Percentiles rank a stretch among this genome's conserved stretches.
phyloP scores from a whole-genome alignment of 2,329 filamentous ascomycete genomes.

The Macroventuria anomochaeta region DNA sequence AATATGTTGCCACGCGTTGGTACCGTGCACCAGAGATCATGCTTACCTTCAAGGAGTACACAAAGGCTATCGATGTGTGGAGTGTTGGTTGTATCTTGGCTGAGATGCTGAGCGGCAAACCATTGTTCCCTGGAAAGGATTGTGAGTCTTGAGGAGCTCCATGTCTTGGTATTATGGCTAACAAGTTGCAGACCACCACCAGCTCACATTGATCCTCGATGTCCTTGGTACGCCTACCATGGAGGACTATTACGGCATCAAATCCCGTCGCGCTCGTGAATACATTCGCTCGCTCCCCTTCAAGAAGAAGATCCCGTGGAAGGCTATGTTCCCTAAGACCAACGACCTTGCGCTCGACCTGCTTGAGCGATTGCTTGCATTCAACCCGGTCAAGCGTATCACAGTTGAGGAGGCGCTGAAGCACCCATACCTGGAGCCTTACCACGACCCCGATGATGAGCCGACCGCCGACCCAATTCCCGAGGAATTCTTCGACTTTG shows the following conservation, averaged over 20 bases:
- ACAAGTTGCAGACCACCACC: conserved; percentile 79
- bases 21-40: conserved; percentile 99
- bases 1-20: conserved; percentile 99
- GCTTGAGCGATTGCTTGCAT: conserved; percentile 92
- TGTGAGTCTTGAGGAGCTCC: conserved; percentile 65
- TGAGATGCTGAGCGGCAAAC: conserved; percentile 99
- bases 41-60: conserved; percentile 99
- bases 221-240: conserved; percentile 98
- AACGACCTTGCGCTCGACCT: conserved; percentile 94
- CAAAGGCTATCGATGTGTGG: conserved; percentile 99
- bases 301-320: conserved; percentile 99
- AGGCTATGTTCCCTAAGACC: conserved; percentile 97
- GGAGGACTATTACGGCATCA: conserved; percentile 99
- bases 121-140: conserved; percentile 96
- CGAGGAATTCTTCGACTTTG: conserved; percentile 99
- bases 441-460: conserved; percentile 98
- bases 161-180: background rate
- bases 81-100: conserved; percentile 97
- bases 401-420: conserved; percentile 96
- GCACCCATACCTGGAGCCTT: conserved; percentile 97
- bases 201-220: conserved; percentile 94
- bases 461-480: conserved; percentile 95
- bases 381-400: conserved; percentile 98
- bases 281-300: conserved; percentile 98
- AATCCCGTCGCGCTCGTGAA: conserved; percentile 93